Base-by-base conservation (phyloP, 2,329 filamentous ascomycete species). In the Aspergillus cejpii region DNA sequence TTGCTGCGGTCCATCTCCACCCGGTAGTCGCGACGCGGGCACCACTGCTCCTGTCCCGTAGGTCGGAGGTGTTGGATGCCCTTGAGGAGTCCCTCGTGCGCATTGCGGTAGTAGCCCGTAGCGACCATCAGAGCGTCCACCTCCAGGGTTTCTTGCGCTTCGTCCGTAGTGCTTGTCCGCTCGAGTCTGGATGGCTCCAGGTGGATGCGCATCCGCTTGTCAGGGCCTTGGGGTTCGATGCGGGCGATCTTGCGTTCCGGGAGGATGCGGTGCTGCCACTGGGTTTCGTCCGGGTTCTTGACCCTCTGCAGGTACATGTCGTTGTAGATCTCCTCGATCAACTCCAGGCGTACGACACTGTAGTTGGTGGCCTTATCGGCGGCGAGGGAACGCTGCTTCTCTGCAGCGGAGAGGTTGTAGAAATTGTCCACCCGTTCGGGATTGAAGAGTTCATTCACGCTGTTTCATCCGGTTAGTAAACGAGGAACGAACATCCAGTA, bases 361-460 rank as follows among this genome's bases (percentile, higher is more conserved):
- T 97, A 97, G 73, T 97, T 97, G 49, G 91, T 97, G 23, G 81
- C 82, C 48, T 85, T 84, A 55, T 94, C 87, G 41, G 82, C 81
- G 12, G 74, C 70, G 41, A 95, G 72, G 20, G 74, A 73, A 11
- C 71, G 68, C 24, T 76, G 71, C 39, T 90, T 84, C 49, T 82
- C 74, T 36, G 74, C 72, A 1, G 81, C 70, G 0, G 83, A 73
- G 53, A 83, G 81, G 39, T 78, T 72, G 71, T 82, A 96, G 55
- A 94, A 79, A 36, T 75, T 74, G 63, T 94, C 85, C 23, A 94
- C 82, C 48, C 83, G 85, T 26, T 84, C 81, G 1, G 91, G 91
- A 70, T 97, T 89, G 74, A 97, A 97, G 62, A 97, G 87, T 60
- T 92, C 89, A 67, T 97, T 97, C 57, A 97, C 89, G 59, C 86